phyloP scores from a whole-genome alignment of 306 rosid genomes.

The Herpetospermum pedunculosum region DNA sequence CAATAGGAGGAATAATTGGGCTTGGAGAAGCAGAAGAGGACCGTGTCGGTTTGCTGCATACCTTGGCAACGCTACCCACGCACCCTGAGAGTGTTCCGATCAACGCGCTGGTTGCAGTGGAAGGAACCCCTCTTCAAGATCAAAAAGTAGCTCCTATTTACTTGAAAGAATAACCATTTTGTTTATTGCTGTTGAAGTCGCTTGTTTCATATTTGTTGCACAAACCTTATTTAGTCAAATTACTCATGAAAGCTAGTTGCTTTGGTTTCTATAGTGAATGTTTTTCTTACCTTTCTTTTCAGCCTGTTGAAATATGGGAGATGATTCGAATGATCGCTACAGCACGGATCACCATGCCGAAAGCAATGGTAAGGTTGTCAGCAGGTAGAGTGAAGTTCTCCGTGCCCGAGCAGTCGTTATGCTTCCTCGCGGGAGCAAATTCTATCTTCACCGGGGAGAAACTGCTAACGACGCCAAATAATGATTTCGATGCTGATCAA shows the following conservation, averaged over 20 bases:
- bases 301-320: conserved; percentile 99
- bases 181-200: conserved; percentile 2
- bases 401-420: conserved; percentile 86
- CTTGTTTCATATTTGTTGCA: neutral
- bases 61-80: conserved; percentile 83
- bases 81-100: conserved; percentile 99
- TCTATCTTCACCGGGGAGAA: conserved; percentile 95
- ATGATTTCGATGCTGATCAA: conserved; percentile 87
- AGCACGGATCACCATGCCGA: conserved; percentile 82
- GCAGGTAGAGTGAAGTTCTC: conserved; percentile 95
- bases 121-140: conserved; percentile 91
- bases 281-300: conserved; percentile 9
- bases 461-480: conserved; percentile 89
- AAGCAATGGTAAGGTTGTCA: conserved; percentile 90
- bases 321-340: conserved; percentile 95
- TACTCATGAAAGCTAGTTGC: neutral
- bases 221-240: neutral
- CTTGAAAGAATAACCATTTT: neutral
- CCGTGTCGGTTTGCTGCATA: conserved; percentile 88
- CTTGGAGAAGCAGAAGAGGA: conserved; percentile 96
- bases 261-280: neutral
- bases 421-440: conserved; percentile 94
- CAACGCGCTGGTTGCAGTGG: conserved; percentile 77
- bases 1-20: conserved; percentile 90
- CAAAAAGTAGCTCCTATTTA: conserved; percentile 47